Percentiles rank a stretch among this genome's conserved stretches.
Evolutionary conservation across 2,329 filamentous ascomycete genomes (phyloP).

Genomic region (Phaeosphaeria sp.): DNA sequence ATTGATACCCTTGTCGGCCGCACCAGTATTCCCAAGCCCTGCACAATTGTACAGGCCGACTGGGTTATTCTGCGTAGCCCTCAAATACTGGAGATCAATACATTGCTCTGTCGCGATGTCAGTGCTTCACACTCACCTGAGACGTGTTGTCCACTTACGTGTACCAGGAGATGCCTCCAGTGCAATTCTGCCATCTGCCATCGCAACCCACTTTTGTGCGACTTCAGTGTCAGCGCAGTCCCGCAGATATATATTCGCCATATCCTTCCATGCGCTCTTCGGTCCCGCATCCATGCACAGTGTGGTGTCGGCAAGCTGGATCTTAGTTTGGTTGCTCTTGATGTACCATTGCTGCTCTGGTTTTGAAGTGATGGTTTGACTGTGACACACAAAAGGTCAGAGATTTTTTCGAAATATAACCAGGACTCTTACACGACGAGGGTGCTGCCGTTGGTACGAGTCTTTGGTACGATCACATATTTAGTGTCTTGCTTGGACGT

Average conservation of each 20-base stretch:
- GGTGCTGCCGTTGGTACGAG: slow-evolving; percentile 22
- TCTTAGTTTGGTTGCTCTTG: slow-evolving; percentile 28
- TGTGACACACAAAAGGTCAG: slow-evolving; percentile 9
- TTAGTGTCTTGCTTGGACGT: slow-evolving; percentile 36
- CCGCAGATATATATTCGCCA: slow-evolving; percentile 35
- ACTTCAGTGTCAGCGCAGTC: slow-evolving; percentile 29
- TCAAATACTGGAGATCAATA: slow-evolving; percentile 41
- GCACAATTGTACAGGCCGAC: slow-evolving; percentile 42
- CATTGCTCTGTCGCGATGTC: slow-evolving; percentile 28
- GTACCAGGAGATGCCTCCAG: slow-evolving; percentile 22
- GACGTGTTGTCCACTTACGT: slow-evolving; percentile 14
- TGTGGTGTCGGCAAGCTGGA: slow-evolving; percentile 34
- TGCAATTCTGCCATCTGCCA: slow-evolving; percentile 38
- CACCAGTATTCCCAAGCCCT: slow-evolving; percentile 36
- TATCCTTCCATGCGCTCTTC: slow-evolving; percentile 42
- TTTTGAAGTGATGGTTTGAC: slow-evolving; percentile 30
- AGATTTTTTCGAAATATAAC: not conserved
- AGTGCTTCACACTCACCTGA: not conserved
- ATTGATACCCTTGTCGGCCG: slow-evolving; percentile 43
- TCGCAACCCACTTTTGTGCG: slow-evolving; percentile 35
- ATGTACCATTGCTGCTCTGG: slow-evolving; percentile 39
- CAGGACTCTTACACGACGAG: slow-evolving; percentile 32
- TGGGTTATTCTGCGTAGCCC: slow-evolving; percentile 38
- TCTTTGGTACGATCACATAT: slow-evolving; percentile 37
- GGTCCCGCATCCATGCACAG: slow-evolving; percentile 40